Evolutionary conservation across 2,329 filamentous ascomycete genomes (phyloP), one percentile per base, ranked within the genome.

Genomic region (Fusarium newnesense): DNA sequence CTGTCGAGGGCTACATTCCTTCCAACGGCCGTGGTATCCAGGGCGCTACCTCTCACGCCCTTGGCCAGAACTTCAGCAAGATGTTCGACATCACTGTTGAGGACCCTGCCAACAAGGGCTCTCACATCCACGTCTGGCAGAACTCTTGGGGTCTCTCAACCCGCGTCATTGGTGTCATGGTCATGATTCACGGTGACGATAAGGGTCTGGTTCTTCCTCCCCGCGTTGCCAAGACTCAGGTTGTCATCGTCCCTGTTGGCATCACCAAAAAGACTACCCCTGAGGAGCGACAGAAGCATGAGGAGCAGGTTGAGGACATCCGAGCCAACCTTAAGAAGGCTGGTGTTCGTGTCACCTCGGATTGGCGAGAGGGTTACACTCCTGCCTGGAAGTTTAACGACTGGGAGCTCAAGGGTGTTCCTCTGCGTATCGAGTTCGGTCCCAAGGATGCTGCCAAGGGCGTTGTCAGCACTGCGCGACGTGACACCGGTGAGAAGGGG

Each of bases 71-170:
- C 85, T 99, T 99, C 85, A 95, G 93, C 82, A 98, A 97, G 85
- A 99, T 99, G 95, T 99, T 98, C 82, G 93, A 96, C 83, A 98
- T 99, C 82, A 97, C 93, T 1, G 94, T 99, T 36, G 96, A 99
- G 83, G 95, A 99, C 80, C 96, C 96, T 30, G 87, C 87, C 68
- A 89, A 96, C 82, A 93, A 94, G 84, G 93, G 93, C 74, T 88
- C 92, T 76, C 92, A 94, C 79, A 86, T 98, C 64, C 86, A 96
- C 80, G 95, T 98, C 64, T 98, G 96, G 95, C 96, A 99, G 83
- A 99, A 99, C 87, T 98, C 95, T 19, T 99, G 96, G 96, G 96
- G 96, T 84, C 90, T 99, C 69, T 98, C 96, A 2, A 99, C 96
- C 61, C 94, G 96, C 81, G 94, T 96, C 64, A 97, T 99, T 75